phyloP scores from a whole-genome alignment of 148 eudicot genomes.

The Cornus suecica region DNA sequence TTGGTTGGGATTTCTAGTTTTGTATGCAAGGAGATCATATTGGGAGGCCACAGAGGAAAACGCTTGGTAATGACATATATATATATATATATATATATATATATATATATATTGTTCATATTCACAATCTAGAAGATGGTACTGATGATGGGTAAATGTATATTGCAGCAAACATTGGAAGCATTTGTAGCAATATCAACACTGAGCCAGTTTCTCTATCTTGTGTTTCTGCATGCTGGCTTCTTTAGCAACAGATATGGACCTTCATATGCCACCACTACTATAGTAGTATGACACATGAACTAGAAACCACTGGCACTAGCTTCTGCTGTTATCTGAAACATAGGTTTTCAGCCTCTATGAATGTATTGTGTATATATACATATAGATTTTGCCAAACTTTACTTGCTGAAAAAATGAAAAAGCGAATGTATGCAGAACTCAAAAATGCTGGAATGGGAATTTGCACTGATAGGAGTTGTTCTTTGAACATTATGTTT shows the following conservation, averaged over 20 bases:
- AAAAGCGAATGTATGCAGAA: no score
- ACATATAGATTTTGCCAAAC: background rate
- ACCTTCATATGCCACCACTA: constrained; percentile 8
- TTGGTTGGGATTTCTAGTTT: constrained; percentile 24
- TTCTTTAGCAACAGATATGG: constrained; percentile 40
- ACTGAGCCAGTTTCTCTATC: constrained; percentile 53
- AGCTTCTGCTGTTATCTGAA: background rate
- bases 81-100: background rate
- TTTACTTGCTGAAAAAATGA: no score
- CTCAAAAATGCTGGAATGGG: no score
- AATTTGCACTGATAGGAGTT: no score
- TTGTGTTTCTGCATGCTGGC: constrained; percentile 68
- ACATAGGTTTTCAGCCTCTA: background rate
- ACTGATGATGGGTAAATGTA: background rate
- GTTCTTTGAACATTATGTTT: no score
- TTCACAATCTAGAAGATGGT: background rate
- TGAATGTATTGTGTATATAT: background rate
- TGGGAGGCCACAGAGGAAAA: constrained; percentile 78
- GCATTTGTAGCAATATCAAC: constrained; percentile 48
- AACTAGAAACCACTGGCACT: background rate
- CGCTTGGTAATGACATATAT: constrained; percentile 34
- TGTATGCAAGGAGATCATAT: constrained; percentile 72
- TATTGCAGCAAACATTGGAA: constrained; percentile 53
- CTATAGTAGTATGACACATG: background rate
- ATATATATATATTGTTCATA: background rate